Percentiles rank a stretch among this genome's conserved stretches.
Evolutionary conservation across 345 rosid genomes (phyloP).

Genomic region (Brassica nigra): DNA sequence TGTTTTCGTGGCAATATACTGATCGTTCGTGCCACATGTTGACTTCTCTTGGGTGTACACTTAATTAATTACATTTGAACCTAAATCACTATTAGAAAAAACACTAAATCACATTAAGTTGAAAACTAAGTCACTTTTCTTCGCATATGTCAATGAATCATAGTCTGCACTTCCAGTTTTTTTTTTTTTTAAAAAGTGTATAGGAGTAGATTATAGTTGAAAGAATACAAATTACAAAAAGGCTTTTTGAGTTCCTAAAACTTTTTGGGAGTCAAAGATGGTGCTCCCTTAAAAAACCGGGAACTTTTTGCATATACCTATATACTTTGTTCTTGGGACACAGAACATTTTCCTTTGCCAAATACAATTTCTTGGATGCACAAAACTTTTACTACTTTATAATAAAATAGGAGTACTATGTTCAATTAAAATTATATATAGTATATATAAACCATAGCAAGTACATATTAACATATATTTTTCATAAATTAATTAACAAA

Average conservation of each 20-base stretch:
- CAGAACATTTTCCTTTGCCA: constrained; percentile 39
- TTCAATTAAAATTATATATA: background rate
- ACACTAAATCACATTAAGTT: background rate
- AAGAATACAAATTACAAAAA: constrained; percentile 33
- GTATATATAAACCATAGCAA: constrained; percentile 6
- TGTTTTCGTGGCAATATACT: constrained; percentile 12
- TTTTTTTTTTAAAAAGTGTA: background rate
- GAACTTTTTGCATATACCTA: constrained; percentile 44
- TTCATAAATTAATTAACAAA: background rate
- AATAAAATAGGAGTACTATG: constrained; percentile 37
- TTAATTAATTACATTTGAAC: constrained; percentile 24
- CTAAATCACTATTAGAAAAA: background rate
- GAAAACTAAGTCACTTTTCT: background rate
- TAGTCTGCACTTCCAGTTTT: background rate
- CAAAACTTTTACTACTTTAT: constrained; percentile 9
- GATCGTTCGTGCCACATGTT: constrained; percentile 4
- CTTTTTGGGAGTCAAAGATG: constrained; percentile 47
- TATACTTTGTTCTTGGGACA: constrained; percentile 46
- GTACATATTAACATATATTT: background rate
- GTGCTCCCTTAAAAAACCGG: constrained; percentile 34
- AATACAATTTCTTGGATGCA: constrained; percentile 36
- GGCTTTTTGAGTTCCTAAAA: constrained; percentile 44
- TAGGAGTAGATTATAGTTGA: background rate
- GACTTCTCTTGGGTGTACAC: constrained; percentile 22
- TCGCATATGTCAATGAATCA: constrained; percentile 14